Evolutionary conservation across 2,329 filamentous ascomycete genomes (phyloP), one percentile per base, ranked within the genome.

Genomic region (Venturia asperata): DNA sequence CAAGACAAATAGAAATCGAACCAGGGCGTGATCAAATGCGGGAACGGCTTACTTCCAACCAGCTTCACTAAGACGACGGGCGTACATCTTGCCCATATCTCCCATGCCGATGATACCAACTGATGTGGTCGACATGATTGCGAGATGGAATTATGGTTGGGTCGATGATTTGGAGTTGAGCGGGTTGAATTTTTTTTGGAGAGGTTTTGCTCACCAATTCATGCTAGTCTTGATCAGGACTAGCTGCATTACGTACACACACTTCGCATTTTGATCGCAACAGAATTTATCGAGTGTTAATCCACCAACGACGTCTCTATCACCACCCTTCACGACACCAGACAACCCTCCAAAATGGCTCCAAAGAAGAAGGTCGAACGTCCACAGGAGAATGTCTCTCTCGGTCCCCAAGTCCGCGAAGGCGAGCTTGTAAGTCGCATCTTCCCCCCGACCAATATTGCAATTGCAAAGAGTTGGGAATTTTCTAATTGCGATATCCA

Each of bases 21-120:
- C n/a, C 37, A 56, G n/a, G 34, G 58, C 42, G 49, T 17, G 17
- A 65, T 13, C 21, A 41, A n/a, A 63, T 21, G 55, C 72, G 52
- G 52, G 64, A 56, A 68, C 66, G 68, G 72, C 81, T 86, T 89
- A 97, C 94, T 91, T 97, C 93, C 94, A 99, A 73, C 94, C 94
- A 74, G 93, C 94, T 74, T 86, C 85, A 77, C 91, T 92, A 72
- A 99, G 85, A 74, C 87, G 86, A 73, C 89, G 86, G 73, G 94
- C 91, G 77, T 99, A 99, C 91, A 99, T 95, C 83, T 89, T 96
- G 73, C 94, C 94, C 94, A 99, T 99, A 74, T 97, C 93, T 69
- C 94, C 94, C 92, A 99, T 97, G 67, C 94, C 94, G 75, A 99
- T 99, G 74, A 99, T 89, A 70, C 94, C 94, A 70, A 99, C 85